Evolutionary conservation across 441 rosid species (phyloP), one percentile per base, ranked within the genome.

Genomic region (Cnidoscolus chayamansa): DNA sequence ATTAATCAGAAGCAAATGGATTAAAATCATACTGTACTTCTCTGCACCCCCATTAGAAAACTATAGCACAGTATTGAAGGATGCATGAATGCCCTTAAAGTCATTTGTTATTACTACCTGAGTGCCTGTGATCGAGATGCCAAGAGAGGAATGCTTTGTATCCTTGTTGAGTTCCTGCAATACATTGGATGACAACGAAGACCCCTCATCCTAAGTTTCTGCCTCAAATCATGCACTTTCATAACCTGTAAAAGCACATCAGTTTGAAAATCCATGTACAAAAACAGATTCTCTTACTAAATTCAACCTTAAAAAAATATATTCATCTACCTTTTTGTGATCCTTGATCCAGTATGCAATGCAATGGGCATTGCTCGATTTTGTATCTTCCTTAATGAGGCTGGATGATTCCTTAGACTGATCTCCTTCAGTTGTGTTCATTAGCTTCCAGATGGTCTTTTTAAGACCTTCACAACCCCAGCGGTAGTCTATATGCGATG

Each of bases 131-230:
- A 86, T 70, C 99, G 84, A 76, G 99, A 94, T 57, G 99, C 99
- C 67, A 90, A 89, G 16, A 92, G 96, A 77, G 98, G 99, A 72
- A 94, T 74, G 19, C 88, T 82, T 65, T 92, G 98, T 85, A 92
- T 56, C 77, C 91, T 86, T 4, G 92, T 89, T 6, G 90, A 86
- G 80, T 82, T 89, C 79, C 98, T 79, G 84, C 99, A 92, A 40
- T 94, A 94, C 97, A 94, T 92, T 0, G 92, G 96, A 82, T 94
- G 99, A 78, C 99, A 92, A 53, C 99, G 96, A 25, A 94, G 96
- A 32, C 98, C 99, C 49, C 99, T 78, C 85, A 94, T 82, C 79
- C 99, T 83, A 60, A 94, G 91, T 82, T 86, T 94, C 86, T 90
- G 98, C 74, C 97, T 87, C 88, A 94, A 84, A 74, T 94, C 97